Conservation (phyloP, 1,284 basidiomycete species). For the Tylopilus orsonianus region DNA sequence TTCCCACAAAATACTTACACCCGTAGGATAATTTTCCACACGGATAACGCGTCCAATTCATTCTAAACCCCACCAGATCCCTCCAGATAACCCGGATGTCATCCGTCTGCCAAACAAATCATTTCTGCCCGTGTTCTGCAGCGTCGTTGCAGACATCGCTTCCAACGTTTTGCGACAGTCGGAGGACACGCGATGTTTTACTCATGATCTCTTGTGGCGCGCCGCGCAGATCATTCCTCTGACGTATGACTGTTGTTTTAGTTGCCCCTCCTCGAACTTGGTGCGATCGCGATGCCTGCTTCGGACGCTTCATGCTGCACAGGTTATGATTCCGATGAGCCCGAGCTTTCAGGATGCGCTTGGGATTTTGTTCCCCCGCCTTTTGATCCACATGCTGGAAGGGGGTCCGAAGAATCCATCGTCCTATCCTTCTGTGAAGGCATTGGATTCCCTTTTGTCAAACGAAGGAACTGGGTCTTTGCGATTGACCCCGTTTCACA, state of each 20-base stretch:
- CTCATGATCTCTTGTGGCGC: constrained; percentile 45
- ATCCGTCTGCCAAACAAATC: constrained; percentile 40
- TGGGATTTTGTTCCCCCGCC: constrained; percentile 30
- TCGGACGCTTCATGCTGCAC: constrained; percentile 38
- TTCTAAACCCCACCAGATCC: constrained; percentile 27
- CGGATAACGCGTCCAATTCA: neutral
- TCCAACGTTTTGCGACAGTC: constrained; percentile 41
- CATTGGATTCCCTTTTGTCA: constrained; percentile 25
- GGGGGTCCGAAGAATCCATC: constrained; percentile 27
- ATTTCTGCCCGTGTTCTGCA: constrained; percentile 46
- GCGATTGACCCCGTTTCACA: constrained; percentile 30
- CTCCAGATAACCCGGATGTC: constrained; percentile 31
- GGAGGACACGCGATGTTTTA: constrained; percentile 46
- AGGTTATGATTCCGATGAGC: constrained; percentile 20
- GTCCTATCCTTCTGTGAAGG: constrained; percentile 18
- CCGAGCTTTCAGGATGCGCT: constrained; percentile 27
- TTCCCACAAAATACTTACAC: constrained; percentile 24
- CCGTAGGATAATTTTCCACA: constrained; percentile 24
- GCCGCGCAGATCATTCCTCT: constrained; percentile 40
- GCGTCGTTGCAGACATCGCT: constrained; percentile 45
- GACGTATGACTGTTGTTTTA: constrained; percentile 49
- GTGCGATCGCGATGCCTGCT: constrained; percentile 42
- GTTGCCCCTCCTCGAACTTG: constrained; percentile 36
- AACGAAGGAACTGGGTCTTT: constrained; percentile 27
- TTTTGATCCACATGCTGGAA: constrained; percentile 36